Conservation (phyloP, 1,284 basidiomycete species). For the Tylopilus orsonianus region DNA sequence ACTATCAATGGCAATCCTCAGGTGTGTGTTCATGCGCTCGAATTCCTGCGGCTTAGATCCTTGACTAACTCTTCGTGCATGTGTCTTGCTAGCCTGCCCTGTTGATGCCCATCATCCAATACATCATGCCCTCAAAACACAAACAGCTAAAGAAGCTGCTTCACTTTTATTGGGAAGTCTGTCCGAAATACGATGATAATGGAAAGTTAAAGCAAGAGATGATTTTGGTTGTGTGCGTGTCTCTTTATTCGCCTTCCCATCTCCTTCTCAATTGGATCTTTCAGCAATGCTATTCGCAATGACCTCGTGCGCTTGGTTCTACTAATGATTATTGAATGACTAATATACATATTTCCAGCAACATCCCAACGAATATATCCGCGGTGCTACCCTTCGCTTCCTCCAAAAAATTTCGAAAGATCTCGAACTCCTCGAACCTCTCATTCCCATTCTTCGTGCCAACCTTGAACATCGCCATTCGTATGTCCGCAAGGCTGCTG, state of each 20-base stretch:
- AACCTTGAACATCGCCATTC: conserved; percentile 98
- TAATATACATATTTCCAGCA: conserved; percentile 52
- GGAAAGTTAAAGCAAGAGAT: conserved; percentile 99
- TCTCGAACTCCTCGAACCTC: conserved; percentile 91
- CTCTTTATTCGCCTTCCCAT: neutral
- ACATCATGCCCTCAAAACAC: conserved; percentile 82
- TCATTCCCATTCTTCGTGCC: conserved; percentile 89
- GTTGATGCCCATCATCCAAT: conserved; percentile 99
- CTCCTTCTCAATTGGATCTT: conserved; percentile 12
- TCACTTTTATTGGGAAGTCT: conserved; percentile 99
- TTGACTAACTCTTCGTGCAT: conserved; percentile 4
- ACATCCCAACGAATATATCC: conserved; percentile 99
- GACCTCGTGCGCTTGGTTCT: conserved; percentile 68
- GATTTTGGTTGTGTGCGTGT: conserved; percentile 94
- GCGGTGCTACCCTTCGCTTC: conserved; percentile 95
- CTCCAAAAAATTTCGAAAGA: conserved; percentile 95
- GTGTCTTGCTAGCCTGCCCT: conserved; percentile 64
- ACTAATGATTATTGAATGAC: neutral
- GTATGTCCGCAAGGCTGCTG: conserved; percentile 98
- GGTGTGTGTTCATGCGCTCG: conserved; percentile 38
- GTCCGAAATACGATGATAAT: conserved; percentile 95
- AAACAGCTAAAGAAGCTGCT: conserved; percentile 98
- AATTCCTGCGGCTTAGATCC: conserved; percentile 5
- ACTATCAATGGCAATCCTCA: conserved; percentile 95
- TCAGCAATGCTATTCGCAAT: conserved; percentile 94